Conservation (phyloP, 768 basidiomycete species). For the Bullera alba region DNA sequence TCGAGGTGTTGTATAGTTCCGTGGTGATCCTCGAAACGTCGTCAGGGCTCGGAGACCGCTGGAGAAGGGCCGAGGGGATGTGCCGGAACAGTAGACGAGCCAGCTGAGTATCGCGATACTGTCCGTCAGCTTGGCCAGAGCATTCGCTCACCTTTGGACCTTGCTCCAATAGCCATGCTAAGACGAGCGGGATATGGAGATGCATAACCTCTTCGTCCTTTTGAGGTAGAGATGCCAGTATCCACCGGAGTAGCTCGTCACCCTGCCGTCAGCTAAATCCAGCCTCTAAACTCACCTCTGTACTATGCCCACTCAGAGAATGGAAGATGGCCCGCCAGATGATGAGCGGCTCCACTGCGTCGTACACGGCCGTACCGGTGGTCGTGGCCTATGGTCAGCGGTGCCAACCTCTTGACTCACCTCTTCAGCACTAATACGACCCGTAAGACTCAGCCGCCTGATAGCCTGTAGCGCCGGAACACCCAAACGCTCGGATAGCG, state of each 20-base stretch:
- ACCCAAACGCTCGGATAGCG: constrained; percentile 68
- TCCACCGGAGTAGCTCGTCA: constrained; percentile 58
- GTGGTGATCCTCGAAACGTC: too few relatives aligned
- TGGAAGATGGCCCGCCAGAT: constrained; percentile 68
- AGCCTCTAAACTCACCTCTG: too few relatives aligned
- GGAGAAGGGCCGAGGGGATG: too few relatives aligned
- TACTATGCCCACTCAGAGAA: neutral
- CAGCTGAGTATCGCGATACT: too few relatives aligned
- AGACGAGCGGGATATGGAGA: constrained; percentile 72
- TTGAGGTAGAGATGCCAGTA: constrained; percentile 62
- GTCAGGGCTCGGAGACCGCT: too few relatives aligned
- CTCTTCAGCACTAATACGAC: constrained; percentile 35
- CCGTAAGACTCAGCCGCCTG: constrained; percentile 51
- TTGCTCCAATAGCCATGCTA: constrained; percentile 61
- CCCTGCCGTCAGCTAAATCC: too few relatives aligned
- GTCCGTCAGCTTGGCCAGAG: too few relatives aligned
- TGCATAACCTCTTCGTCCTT: constrained; percentile 83
- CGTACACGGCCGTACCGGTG: constrained; percentile 82
- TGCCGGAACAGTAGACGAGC: too few relatives aligned
- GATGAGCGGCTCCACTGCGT: constrained; percentile 67
- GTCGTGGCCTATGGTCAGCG: constrained; percentile 55
- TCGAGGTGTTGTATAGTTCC: too few relatives aligned
- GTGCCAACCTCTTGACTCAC: constrained; percentile 45
- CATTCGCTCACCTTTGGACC: too few relatives aligned
- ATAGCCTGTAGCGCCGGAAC: constrained; percentile 74